A percentile compares a stretch with the other conserved stretches of the same genome.
Evolutionary conservation across 257 asterid genomes (phyloP).

Genomic region (Cruciata laevipes): DNA sequence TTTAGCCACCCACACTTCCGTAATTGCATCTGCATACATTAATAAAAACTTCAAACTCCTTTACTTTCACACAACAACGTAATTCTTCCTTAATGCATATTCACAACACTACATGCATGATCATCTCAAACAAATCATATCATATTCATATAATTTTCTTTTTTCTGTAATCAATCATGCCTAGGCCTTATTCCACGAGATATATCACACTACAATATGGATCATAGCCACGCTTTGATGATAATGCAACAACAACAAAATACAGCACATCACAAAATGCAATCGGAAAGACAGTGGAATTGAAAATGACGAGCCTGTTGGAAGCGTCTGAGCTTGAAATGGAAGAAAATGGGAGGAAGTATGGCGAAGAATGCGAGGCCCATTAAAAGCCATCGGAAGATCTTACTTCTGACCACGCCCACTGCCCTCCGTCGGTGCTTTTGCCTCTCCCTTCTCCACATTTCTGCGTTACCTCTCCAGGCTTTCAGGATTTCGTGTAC

Average conservation of each 20-base stretch:
- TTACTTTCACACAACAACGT: neutral
- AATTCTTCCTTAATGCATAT: neutral
- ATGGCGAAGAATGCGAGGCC: conserved; percentile 59
- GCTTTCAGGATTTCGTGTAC: neutral
- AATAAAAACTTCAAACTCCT: neutral
- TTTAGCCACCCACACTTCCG: conserved; percentile 69
- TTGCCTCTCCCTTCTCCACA: neutral
- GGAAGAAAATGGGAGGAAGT: conserved; percentile 82
- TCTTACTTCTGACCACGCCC: conserved; percentile 32
- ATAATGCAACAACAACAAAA: neutral
- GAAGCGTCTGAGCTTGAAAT: conserved; percentile 77
- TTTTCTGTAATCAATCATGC: neutral
- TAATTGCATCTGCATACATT: conserved; percentile 44
- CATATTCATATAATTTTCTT: neutral
- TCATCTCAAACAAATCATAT: neutral
- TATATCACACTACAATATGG: neutral
- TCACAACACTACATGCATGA: neutral
- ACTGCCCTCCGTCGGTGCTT: neutral
- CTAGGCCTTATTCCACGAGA: neutral
- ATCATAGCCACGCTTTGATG: neutral
- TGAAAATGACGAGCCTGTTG: conserved; percentile 33
- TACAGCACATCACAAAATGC: neutral
- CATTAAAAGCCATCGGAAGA: conserved; percentile 51
- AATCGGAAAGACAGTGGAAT: neutral
- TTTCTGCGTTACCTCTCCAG: neutral